These are phyloP conservation scores for Lachnellula hyalina DNA, from an alignment of 2,329 filamentous ascomycete genomes.

Conservation along the genomic window DNA sequence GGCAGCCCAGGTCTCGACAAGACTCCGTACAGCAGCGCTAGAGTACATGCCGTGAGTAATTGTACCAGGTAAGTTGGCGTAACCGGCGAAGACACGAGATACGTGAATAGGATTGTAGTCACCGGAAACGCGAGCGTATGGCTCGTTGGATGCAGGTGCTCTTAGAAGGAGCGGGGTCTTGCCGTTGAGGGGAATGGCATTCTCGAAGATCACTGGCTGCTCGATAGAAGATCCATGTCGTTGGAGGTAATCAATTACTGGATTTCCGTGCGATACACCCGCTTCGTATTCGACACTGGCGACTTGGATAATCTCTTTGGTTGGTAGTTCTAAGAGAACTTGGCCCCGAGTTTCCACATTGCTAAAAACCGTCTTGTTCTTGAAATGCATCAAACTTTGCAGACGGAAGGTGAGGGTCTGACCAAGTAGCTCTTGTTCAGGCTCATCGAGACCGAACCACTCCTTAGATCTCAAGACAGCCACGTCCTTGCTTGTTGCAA, in stretches of 20 bases:
- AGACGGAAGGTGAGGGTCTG: slow-evolving; percentile 96
- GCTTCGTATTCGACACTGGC: slow-evolving; percentile 96
- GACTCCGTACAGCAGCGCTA: slow-evolving; percentile 87
- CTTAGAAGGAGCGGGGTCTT: slow-evolving; percentile 84
- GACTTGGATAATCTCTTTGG: slow-evolving; percentile 95
- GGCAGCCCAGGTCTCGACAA: slow-evolving; percentile 97
- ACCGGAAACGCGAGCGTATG: slow-evolving; percentile 92
- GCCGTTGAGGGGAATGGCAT: slow-evolving; percentile 90
- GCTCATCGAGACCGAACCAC: slow-evolving; percentile 88
- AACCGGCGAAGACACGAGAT: slow-evolving; percentile 91
- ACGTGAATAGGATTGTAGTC: slow-evolving; percentile 99
- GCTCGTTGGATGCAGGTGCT: slow-evolving; percentile 94
- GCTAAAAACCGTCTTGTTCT: slow-evolving; percentile 89
- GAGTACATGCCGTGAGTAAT: slow-evolving; percentile 99
- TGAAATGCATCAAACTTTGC: slow-evolving; percentile 85
- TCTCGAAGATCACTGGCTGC: slow-evolving; percentile 95
- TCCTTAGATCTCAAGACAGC: slow-evolving; percentile 94
- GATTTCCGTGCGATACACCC: slow-evolving; percentile 87
- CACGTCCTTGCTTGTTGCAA: slow-evolving; percentile 83
- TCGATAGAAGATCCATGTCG: slow-evolving; percentile 89
- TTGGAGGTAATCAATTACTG: slow-evolving; percentile 92
- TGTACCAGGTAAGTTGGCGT: slow-evolving; percentile 90
- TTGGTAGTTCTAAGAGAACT: slow-evolving; percentile 88
- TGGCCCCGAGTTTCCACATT: slow-evolving; percentile 88
- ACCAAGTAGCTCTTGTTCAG: slow-evolving; percentile 79